Conservation (phyloP, 2,329 filamentous ascomycete genomes). For the Pseudocercospora vitis region DNA sequence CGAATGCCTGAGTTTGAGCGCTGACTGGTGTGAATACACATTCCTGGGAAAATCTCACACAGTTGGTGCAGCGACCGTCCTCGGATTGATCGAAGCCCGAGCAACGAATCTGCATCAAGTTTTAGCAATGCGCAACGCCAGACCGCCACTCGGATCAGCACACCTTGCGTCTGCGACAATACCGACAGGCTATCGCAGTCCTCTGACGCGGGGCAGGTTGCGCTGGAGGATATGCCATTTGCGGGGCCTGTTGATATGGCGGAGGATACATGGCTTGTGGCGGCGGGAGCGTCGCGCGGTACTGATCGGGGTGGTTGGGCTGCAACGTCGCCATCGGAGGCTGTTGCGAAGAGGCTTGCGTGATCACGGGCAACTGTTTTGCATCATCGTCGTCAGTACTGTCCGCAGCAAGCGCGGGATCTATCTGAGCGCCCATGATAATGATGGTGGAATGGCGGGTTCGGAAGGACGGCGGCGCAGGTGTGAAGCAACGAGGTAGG, state of each 20-base stretch:
- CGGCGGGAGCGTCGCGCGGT: conserved; percentile 45
- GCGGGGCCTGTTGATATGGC: conserved; percentile 44
- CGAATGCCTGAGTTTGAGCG: conserved; percentile 71
- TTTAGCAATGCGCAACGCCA: conserved; percentile 13
- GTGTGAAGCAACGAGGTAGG: conserved; percentile 15
- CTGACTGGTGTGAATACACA: conserved; percentile 77
- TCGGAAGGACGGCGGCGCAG: conserved; percentile 10
- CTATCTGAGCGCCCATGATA: conserved; percentile 34
- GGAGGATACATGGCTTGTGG: conserved; percentile 48
- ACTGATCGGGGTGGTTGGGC: conserved; percentile 47
- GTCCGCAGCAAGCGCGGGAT: conserved; percentile 34
- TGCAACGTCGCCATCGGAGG: conserved; percentile 49
- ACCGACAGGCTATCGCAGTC: conserved; percentile 61
- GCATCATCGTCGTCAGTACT: conserved; percentile 30
- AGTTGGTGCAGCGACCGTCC: conserved; percentile 72
- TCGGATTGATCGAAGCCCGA: conserved; percentile 72
- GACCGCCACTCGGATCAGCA: conserved; percentile 9
- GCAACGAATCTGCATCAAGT: conserved; percentile 63
- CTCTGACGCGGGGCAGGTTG: conserved; percentile 59
- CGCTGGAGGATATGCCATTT: conserved; percentile 43
- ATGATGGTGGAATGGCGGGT: conserved; percentile 11
- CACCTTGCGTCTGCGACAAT: conserved; percentile 61
- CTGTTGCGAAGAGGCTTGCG: conserved; percentile 36
- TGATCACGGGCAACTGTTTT: conserved; percentile 39
- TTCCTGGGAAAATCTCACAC: conserved; percentile 71